Evolutionary conservation across 2,329 filamentous ascomycete species (phyloP), one percentile per base, ranked within the genome.

Genomic region (Aspergillus clavatus): DNA sequence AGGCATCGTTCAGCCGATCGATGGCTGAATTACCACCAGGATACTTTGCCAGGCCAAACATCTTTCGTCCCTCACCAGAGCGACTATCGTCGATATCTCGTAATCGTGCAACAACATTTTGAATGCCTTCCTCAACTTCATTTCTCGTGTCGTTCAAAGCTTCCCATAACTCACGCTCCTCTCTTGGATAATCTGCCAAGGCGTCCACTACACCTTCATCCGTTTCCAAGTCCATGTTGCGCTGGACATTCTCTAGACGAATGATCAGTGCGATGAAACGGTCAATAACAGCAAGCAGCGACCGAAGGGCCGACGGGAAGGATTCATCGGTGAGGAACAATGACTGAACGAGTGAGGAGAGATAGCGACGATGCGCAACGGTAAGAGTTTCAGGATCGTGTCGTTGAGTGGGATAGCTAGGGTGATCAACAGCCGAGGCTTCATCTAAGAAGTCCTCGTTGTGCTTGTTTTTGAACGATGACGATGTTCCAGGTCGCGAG

Each of bases 361-460:
- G 79, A 62, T 94, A 95, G 14, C 78, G 72, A 12, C 83, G 78
- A 67, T 97, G 91, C 3, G 89, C 89, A 3, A 81, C 79, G 4
- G 89, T 83, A 18, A 97, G 78, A 3, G 85, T 84, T 68, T 96
- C 89, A 0, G 91, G 90, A 62, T 97, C 91, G 56, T 88, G 85
- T 23, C 78, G 72, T 39, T 61, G 53, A 48, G 53, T 56, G 44
- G 37, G 52, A 21, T 43, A 49, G 12, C 42, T 42, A 22, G 46
- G 12, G 27, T 47, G 36, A 10, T 43, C 33, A n/a, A 37, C 42
- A 31, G 40, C 58, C 43, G 28, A 29, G 36, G 50, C 51, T 5
- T 44, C 45, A 38, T 56, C 43, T 29, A 43, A 7, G 3, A 24
- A 33, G 23, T 48, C 28, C 21, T 23, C 43, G 41, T 19, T 47